Conservation (phyloP, 2,329 filamentous ascomycete species). For the Periconia sp. region DNA sequence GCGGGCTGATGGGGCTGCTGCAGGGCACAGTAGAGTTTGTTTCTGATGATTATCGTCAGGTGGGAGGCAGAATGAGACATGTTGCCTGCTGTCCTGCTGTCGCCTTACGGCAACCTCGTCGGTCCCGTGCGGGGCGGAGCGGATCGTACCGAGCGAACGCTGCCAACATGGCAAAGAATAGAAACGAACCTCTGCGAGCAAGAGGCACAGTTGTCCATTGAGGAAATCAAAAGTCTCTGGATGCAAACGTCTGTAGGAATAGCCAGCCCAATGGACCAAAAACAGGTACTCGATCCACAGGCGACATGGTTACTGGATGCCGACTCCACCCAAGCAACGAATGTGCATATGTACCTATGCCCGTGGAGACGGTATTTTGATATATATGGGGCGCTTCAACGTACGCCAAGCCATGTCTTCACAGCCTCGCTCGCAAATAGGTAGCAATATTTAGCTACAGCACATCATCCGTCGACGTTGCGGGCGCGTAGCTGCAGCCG, state of each 20-base stretch:
- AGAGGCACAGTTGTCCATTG: slow-evolving; percentile 10
- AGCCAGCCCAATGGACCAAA: neutral
- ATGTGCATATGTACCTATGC: slow-evolving; percentile 1
- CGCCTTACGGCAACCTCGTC: slow-evolving; percentile 1
- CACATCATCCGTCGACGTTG: slow-evolving; percentile 18
- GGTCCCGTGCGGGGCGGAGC: slow-evolving; percentile 3
- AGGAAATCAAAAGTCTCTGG: neutral
- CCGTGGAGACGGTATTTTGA: slow-evolving; percentile 1
- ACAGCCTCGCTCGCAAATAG: slow-evolving; percentile 17
- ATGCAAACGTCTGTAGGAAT: neutral
- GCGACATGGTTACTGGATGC: no score
- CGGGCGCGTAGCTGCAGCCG: slow-evolving; percentile 29
- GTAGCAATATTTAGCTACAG: slow-evolving; percentile 20
- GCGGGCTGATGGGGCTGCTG: neutral
- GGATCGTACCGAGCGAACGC: slow-evolving; percentile 4
- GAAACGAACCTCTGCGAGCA: slow-evolving; percentile 1
- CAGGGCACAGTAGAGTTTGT: neutral
- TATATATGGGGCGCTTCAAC: slow-evolving; percentile 18
- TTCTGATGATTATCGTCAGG: no score
- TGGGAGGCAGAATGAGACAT: no score
- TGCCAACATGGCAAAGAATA: neutral
- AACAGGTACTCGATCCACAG: neutral
- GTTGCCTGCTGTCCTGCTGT: neutral
- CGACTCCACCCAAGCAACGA: neutral
- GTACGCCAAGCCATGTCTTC: slow-evolving; percentile 38